Conservation (phyloP, 202 grass and related monocot species). For the Setaria italica region DNA sequence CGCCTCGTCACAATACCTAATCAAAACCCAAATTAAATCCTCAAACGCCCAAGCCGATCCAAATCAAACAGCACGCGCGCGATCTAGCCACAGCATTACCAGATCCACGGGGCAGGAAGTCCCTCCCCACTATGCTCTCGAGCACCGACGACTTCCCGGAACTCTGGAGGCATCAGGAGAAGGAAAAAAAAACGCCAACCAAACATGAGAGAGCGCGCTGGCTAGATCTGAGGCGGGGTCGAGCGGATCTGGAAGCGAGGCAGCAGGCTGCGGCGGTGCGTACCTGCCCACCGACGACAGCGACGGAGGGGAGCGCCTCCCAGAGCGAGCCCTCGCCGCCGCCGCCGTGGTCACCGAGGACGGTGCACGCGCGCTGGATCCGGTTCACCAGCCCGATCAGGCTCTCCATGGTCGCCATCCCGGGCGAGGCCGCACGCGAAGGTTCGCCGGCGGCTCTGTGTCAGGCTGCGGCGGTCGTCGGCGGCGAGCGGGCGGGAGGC, state of each 20-base stretch:
- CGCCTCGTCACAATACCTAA: constrained; percentile 97
- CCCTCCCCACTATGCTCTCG: constrained; percentile 98
- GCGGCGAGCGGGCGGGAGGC: constrained; percentile 32
- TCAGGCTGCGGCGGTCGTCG: not conserved
- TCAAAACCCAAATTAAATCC: constrained; percentile 27
- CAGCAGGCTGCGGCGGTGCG: not conserved
- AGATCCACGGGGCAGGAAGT: constrained; percentile 99
- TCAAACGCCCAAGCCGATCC: constrained; percentile 15
- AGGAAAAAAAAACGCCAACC: constrained; percentile 6
- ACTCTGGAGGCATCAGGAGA: constrained; percentile 63
- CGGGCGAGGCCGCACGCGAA: constrained; percentile 1
- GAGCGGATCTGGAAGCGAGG: constrained; percentile 39
- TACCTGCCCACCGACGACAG: constrained; percentile 99
- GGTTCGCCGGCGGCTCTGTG: not conserved
- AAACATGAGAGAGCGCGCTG: constrained; percentile 11
- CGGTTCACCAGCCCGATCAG: constrained; percentile 98
- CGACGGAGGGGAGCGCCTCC: constrained; percentile 98
- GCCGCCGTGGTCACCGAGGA: constrained; percentile 91
- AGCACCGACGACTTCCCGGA: constrained; percentile 99
- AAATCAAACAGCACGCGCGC: constrained; percentile 20
- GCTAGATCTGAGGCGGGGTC: constrained; percentile 47
- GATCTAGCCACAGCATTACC: constrained; percentile 65
- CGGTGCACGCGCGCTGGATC: constrained; percentile 97
- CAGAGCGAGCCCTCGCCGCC: constrained; percentile 83
- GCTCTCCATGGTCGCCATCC: constrained; percentile 98